Conservation (phyloP, 2,329 filamentous ascomycete genomes). For the Septoria linicola region DNA sequence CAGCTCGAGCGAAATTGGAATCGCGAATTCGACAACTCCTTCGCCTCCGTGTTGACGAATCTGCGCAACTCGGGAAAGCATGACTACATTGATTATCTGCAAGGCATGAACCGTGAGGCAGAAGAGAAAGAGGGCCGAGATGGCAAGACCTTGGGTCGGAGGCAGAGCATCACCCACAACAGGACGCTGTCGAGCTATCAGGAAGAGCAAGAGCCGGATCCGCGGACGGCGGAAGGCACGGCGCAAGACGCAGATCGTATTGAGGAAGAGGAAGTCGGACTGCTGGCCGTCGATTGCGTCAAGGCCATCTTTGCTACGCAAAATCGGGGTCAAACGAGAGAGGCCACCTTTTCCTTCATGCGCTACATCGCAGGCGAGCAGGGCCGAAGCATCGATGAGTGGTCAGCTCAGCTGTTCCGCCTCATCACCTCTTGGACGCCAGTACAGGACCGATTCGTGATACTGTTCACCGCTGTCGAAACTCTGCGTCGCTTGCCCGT, state of each 20-base stretch:
- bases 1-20: constrained; percentile 49
- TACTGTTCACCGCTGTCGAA: constrained; percentile 79
- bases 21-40: constrained; percentile 68
- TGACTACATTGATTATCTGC: constrained; percentile 66
- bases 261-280: constrained; percentile 82
- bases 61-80: constrained; percentile 70
- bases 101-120: constrained; percentile 64
- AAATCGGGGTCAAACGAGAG: constrained; percentile 76
- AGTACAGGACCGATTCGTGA: constrained; percentile 90
- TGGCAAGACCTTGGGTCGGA: constrained; percentile 59
- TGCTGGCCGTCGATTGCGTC: constrained; percentile 80
- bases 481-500: constrained; percentile 67
- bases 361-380: constrained; percentile 61
- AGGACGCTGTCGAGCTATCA: constrained; percentile 57
- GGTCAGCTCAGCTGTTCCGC: constrained; percentile 80
- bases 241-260: constrained; percentile 84
- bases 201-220: constrained; percentile 61
- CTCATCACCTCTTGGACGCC: constrained; percentile 83
- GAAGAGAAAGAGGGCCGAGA: constrained; percentile 66
- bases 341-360: constrained; percentile 71
- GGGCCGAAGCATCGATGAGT: constrained; percentile 46
- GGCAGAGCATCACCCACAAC: constrained; percentile 77
- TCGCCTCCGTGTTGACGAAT: constrained; percentile 85
- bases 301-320: constrained; percentile 82
- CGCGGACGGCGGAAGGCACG: constrained; percentile 70